These are phyloP conservation scores for Hortaea werneckii DNA, from an alignment of 2,329 filamentous ascomycete genomes.

Conservation along the genomic window DNA sequence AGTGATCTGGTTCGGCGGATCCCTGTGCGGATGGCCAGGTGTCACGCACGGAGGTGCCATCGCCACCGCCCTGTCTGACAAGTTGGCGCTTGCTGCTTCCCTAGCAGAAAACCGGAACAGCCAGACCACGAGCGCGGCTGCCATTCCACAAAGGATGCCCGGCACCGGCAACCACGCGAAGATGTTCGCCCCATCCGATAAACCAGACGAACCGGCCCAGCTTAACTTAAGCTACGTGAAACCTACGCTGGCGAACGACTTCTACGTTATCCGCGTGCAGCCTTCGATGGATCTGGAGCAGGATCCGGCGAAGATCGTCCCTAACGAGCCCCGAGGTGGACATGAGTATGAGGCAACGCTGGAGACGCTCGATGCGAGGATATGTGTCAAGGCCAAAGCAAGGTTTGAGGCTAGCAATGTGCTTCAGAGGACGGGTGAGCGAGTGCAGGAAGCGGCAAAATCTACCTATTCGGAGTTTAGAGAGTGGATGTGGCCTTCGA, in stretches of 20 bases:
- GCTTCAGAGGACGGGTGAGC: slow-evolving; percentile 12
- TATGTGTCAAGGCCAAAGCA: slow-evolving; percentile 46
- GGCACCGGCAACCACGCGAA: slow-evolving; percentile 23
- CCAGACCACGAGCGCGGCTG: slow-evolving; percentile 12
- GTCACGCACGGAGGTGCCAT: slow-evolving; percentile 62
- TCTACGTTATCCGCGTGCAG: slow-evolving; percentile 51
- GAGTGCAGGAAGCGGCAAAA: slow-evolving; percentile 7
- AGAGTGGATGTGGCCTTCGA: slow-evolving; percentile 24
- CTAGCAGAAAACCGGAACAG: slow-evolving; percentile 28
- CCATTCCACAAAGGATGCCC: slow-evolving; percentile 21
- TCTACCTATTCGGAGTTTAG: slow-evolving; percentile 21
- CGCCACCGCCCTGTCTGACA: slow-evolving; percentile 60
- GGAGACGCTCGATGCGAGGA: slow-evolving; percentile 44
- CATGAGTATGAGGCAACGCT: slow-evolving; percentile 44
- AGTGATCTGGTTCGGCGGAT: slow-evolving; percentile 59
- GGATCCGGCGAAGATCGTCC: slow-evolving; percentile 14
- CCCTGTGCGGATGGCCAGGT: slow-evolving; percentile 58
- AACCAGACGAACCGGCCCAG: slow-evolving; percentile 25
- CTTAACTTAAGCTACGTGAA: slow-evolving; percentile 50
- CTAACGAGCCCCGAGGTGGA: slow-evolving; percentile 26
- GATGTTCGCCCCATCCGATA: slow-evolving; percentile 12
- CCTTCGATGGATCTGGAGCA: slow-evolving; percentile 20
- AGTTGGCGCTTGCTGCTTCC: slow-evolving; percentile 54
- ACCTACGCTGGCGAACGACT: slow-evolving; percentile 49
- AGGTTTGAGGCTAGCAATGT: slow-evolving; percentile 16